Base-by-base conservation (phyloP, 352 stramenopile species). In the Phytophthora pinifolia region DNA sequence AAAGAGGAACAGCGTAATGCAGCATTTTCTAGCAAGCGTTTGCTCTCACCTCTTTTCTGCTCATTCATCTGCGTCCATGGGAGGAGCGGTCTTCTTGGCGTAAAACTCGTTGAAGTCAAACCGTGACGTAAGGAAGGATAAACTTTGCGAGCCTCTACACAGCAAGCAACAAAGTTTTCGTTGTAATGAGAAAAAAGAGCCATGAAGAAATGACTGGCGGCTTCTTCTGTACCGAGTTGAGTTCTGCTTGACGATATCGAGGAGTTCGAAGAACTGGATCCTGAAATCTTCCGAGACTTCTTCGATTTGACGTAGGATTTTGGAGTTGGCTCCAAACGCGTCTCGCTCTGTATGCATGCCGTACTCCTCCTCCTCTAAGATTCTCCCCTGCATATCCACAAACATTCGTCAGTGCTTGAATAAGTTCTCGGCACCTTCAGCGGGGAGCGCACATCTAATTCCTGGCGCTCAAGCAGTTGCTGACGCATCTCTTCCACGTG, bases 91-190 rank as follows among this genome's bases (percentile, higher is more conserved):
- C 49, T 91, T 88, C 27, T 72, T 79, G 35, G 67, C 64, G 25
- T 97, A 97, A 39, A 78, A 97, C 65, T 95, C 85, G 57, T 96
- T 97, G 57, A 97, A 97, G 61, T 97, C 89, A 36, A 97, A 92
- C 7, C 88, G 88, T 8, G 91, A 92, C 34, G 89, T 75, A 8
- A 97, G 68, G 34, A 92, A 96, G 8, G 84, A 83, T 5, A 97
- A 62, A 22, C 86, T 87, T 49, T 96, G 86, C 0, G 76, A 88
- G 1, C 79, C 83, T 22, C 70, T 83, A 5, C 35, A 68, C 27
- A 52, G 4, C 15, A 48, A 55, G 17, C 5, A 14, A 17, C 6
- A 39, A 6, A 48, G 9, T 38, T 42, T 27, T 27, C 22, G 22
- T 35, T 30, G 33, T 20, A 47, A 33, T 35, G 9, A 57, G 9